Percentiles rank a stretch among this genome's conserved stretches.
These are phyloP conservation scores for Pseudogymnoascus sp. DNA, from an alignment of 2,329 filamentous ascomycete genomes.

Conservation along the genomic window DNA sequence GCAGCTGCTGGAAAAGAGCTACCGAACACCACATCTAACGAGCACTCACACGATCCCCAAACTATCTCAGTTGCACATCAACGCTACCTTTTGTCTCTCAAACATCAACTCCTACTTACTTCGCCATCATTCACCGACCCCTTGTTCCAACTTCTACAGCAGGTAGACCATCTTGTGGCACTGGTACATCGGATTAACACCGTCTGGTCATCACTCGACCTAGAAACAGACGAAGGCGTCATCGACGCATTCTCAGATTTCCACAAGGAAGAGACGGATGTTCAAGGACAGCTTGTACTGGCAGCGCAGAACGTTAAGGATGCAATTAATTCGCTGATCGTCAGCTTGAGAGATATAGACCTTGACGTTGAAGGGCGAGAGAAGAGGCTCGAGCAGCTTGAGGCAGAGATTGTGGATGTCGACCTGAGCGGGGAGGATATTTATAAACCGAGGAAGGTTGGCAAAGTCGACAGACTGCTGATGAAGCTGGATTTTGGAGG, in stretches of 20 bases:
- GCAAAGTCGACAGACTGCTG: constrained; percentile 73
- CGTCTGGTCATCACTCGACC: constrained; percentile 70
- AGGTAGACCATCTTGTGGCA: constrained; percentile 75
- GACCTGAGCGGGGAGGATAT: constrained; percentile 36
- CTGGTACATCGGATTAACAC: constrained; percentile 67
- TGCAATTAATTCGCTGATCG: constrained; percentile 56
- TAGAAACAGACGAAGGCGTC: constrained; percentile 75
- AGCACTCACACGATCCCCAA: constrained; percentile 66
- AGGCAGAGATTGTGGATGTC: constrained; percentile 28
- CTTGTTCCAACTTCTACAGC: constrained; percentile 59
- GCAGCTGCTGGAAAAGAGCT: constrained; percentile 25
- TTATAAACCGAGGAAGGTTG: constrained; percentile 66
- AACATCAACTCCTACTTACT: constrained; percentile 59
- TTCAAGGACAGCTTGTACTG: constrained; percentile 55
- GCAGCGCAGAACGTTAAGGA: constrained; percentile 58
- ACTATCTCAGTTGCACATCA: constrained; percentile 73
- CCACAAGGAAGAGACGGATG: constrained; percentile 62
- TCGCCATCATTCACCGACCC: constrained; percentile 55
- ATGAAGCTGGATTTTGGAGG: constrained; percentile 72
- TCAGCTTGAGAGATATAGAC: constrained; percentile 51
- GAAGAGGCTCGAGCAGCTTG: constrained; percentile 10
- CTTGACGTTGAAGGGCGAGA: constrained; percentile 12
- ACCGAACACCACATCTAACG: constrained; percentile 14
- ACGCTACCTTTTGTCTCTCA: constrained; percentile 63
- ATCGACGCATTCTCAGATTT: constrained; percentile 68